These are phyloP conservation scores for Tulasnella sp. DNA, from an alignment of 768 basidiomycete genomes.

Conservation along the genomic window DNA sequence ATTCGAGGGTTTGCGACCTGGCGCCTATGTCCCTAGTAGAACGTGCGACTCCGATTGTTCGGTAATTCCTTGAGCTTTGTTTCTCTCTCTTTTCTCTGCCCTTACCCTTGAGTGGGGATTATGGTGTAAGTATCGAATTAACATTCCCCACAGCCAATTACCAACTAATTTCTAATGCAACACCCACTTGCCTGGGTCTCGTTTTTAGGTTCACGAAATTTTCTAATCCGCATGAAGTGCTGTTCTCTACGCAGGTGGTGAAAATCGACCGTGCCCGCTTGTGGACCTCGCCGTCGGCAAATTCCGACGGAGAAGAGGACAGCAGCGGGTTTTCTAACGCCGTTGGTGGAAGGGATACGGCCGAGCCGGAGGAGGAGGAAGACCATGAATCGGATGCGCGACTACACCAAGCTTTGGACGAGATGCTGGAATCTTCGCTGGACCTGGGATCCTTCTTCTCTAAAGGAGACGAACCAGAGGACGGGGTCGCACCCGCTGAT, in stretches of 20 bases:
- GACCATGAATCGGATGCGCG: background rate
- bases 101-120: background rate
- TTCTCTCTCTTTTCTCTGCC: background rate
- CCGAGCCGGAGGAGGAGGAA: background rate
- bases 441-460: background rate
- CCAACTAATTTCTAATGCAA: background rate
- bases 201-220: background rate
- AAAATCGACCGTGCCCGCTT: background rate
- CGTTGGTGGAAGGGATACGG: background rate
- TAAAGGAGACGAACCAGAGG: background rate
- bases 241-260: background rate
- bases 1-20: background rate
- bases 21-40: background rate
- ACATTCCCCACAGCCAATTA: background rate
- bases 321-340: background rate
- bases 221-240: constrained; percentile 5
- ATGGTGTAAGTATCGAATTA: background rate
- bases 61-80: background rate
- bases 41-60: background rate
- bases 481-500: background rate
- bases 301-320: background rate
- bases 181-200: background rate
- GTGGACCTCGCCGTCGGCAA: background rate
- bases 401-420: background rate
- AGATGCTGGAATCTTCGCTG: background rate